Conservation (phyloP, 345 rosid species). For the Carallia pectinifolia region DNA sequence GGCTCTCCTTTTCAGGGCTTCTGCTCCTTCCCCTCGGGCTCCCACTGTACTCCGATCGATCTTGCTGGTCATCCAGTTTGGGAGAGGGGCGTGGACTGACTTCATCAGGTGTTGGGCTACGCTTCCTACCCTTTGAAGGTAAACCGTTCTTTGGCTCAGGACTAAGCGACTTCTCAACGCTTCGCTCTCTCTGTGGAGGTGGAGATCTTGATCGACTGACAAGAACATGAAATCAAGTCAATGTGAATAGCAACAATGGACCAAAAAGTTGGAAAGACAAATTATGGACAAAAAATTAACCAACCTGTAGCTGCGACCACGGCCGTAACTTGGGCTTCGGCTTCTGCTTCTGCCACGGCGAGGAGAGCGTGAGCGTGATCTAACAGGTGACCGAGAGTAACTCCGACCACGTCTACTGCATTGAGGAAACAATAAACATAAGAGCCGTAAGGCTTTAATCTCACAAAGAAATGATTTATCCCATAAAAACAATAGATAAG, state of each 20-base stretch:
- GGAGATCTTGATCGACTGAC: constrained; percentile 69
- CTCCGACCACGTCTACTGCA: constrained; percentile 47
- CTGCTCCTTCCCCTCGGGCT: constrained; percentile 44
- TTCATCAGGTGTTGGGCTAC: constrained; percentile 52
- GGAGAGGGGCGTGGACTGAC: constrained; percentile 31
- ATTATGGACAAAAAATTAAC: not conserved
- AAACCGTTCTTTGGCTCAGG: constrained; percentile 28
- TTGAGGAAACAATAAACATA: not conserved
- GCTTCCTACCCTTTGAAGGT: constrained; percentile 57
- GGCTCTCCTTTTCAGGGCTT: constrained; percentile 46
- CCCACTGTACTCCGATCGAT: constrained; percentile 26
- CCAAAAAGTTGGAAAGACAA: not conserved
- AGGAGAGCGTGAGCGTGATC: constrained; percentile 48
- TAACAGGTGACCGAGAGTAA: constrained; percentile 67
- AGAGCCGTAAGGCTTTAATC: not conserved
- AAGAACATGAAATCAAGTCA: constrained; percentile 1
- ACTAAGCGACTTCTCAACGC: constrained; percentile 37
- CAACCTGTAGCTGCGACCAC: constrained; percentile 80
- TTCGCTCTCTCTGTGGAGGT: constrained; percentile 57
- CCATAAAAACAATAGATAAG: not conserved
- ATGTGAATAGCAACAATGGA: not conserved
- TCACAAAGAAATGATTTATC: not conserved
- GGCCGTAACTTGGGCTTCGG: constrained; percentile 78
- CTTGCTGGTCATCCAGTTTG: constrained; percentile 21
- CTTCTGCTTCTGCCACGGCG: constrained; percentile 61